Evolutionary conservation across 75 land plant species (phyloP).

Genomic region (Pinus taeda): DNA sequence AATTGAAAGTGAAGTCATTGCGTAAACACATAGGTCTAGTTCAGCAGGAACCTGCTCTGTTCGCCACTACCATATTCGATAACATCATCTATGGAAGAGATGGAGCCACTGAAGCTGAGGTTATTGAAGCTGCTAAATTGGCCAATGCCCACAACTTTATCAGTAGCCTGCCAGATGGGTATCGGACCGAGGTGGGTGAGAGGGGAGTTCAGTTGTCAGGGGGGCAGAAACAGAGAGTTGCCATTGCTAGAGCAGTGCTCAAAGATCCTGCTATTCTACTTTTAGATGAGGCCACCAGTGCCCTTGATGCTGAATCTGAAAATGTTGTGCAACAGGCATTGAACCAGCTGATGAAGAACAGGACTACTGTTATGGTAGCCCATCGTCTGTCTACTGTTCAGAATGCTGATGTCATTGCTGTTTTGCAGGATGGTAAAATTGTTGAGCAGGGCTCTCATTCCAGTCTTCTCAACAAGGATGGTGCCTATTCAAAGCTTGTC

Average conservation of each 20-base stretch:
- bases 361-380: slow-evolving; percentile 86
- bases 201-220: slow-evolving; percentile 73
- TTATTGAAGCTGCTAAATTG: slow-evolving; percentile 60
- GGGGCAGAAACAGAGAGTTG: slow-evolving; percentile 80
- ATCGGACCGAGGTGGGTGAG: slow-evolving; percentile 82
- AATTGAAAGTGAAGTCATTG: slow-evolving; percentile 47
- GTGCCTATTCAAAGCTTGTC: slow-evolving; percentile 62
- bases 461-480: slow-evolving; percentile 36
- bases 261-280: slow-evolving; percentile 83
- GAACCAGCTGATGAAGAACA: slow-evolving; percentile 66
- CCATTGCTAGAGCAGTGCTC: slow-evolving; percentile 89
- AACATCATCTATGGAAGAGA: slow-evolving; percentile 81
- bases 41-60: slow-evolving; percentile 83
- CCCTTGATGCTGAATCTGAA: slow-evolving; percentile 87
- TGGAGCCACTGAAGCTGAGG: slow-evolving; percentile 57
- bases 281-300: slow-evolving; percentile 91
- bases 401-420: slow-evolving; percentile 80
- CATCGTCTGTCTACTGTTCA: slow-evolving; percentile 83
- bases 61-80: slow-evolving; percentile 65
- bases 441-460: slow-evolving; percentile 79
- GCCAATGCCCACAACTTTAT: slow-evolving; percentile 89
- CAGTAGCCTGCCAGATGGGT: slow-evolving; percentile 72
- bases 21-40: slow-evolving; percentile 70
- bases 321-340: slow-evolving; percentile 82
- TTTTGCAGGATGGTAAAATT: slow-evolving; percentile 76